Conservation (phyloP, 257 asterid species). For the Ballota nigra region DNA sequence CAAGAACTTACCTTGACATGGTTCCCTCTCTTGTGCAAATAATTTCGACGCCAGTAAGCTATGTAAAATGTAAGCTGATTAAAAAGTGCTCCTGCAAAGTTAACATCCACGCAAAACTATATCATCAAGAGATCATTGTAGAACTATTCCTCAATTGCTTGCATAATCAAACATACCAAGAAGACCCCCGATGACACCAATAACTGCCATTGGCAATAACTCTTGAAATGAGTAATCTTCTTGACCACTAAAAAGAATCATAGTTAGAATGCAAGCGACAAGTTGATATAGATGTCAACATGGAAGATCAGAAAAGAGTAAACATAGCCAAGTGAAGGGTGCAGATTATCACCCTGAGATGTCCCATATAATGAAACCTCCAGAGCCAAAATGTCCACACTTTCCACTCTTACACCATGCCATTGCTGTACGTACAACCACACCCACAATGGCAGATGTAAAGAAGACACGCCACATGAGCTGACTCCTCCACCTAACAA, state of each 20-base stretch:
- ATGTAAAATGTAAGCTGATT: conserved; percentile 86
- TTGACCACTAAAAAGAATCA: conserved; percentile 77
- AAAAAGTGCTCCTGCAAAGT: conserved; percentile 82
- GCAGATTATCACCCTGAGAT: conserved; percentile 73
- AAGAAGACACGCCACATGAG: conserved; percentile 99
- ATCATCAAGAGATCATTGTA: conserved; percentile 23
- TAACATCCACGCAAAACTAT: conserved; percentile 14
- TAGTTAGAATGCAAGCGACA: conserved; percentile 35
- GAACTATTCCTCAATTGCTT: conserved; percentile 9
- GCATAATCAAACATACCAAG: conserved; percentile 59
- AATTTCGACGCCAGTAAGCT: conserved; percentile 87
- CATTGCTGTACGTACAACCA: conserved; percentile 94
- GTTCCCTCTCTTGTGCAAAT: conserved; percentile 88
- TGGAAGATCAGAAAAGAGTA: conserved; percentile 14
- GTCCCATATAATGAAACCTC: conserved; percentile 99
- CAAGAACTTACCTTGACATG: conserved; percentile 73
- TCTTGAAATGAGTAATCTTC: conserved; percentile 97
- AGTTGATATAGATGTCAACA: conserved; percentile 19
- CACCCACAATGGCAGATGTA: conserved; percentile 97
- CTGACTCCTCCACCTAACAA: conserved; percentile 99
- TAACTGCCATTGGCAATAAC: conserved; percentile 93
- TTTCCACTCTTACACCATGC: conserved; percentile 98
- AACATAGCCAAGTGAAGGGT: conserved; percentile 20
- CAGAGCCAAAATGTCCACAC: conserved; percentile 98
- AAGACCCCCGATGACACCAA: conserved; percentile 98